phyloP scores from a whole-genome alignment of 1,284 basidiomycete species.

The Meripilus lineatus region DNA sequence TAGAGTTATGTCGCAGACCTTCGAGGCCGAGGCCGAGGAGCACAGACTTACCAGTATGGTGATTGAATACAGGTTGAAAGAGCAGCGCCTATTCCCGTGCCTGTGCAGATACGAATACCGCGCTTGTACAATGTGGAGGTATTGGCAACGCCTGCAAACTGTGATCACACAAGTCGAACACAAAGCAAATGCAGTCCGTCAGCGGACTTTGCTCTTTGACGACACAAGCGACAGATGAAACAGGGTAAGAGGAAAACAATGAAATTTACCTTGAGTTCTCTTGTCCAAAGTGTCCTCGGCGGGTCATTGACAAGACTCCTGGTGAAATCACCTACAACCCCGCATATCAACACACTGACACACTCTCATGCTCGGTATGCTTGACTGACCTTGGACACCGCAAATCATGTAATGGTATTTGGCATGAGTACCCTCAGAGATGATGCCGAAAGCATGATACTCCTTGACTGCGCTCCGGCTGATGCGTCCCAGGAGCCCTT shows the following conservation, averaged over 20 bases:
- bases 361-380: constrained; percentile 3
- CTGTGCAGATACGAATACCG: constrained; percentile 74
- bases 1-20: constrained; percentile 11
- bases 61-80: constrained; percentile 72
- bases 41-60: constrained; percentile 50
- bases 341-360: background rate
- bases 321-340: constrained; percentile 58
- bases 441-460: constrained; percentile 59
- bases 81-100: constrained; percentile 73
- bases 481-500: constrained; percentile 53
- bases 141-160: constrained; percentile 78
- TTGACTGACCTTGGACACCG: constrained; percentile 59
- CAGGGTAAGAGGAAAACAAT: constrained; percentile 6
- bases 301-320: constrained; percentile 63
- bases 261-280: constrained; percentile 57
- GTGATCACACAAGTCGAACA: constrained; percentile 5
- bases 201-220: too few species aligned
- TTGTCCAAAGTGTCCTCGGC: constrained; percentile 65
- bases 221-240: too few species aligned
- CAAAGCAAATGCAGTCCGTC: background rate
- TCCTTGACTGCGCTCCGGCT: constrained; percentile 54
- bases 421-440: constrained; percentile 63
- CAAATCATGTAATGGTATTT: constrained; percentile 75
- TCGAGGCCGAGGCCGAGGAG: background rate
- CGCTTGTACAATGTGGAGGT: constrained; percentile 71